Evolutionary conservation across 805 yeast species (phyloP).

Genomic region (Kodamaea nitidulidarum): DNA sequence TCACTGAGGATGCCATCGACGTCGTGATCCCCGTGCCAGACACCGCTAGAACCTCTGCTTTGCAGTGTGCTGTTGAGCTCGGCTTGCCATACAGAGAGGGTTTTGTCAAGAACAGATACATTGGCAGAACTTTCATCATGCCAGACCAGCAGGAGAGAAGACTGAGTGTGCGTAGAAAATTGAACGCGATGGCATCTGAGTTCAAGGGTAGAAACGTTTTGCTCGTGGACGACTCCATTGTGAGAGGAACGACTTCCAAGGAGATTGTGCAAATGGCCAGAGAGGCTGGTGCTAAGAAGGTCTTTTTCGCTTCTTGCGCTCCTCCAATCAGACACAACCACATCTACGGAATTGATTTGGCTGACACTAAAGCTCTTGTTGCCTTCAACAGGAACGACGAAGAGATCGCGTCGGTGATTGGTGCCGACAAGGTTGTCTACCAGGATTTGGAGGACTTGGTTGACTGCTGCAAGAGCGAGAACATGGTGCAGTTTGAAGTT

Average conservation of each 20-base stretch:
- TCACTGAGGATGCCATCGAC: conserved; percentile 59
- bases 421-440: conserved; percentile 88
- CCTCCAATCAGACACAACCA: conserved; percentile 97
- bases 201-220: conserved; percentile 80
- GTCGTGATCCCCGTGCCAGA: conserved; percentile 98
- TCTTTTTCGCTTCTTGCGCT: conserved; percentile 95
- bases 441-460: conserved; percentile 81
- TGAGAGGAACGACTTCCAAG: conserved; percentile 94
- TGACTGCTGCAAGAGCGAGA: conserved; percentile 62
- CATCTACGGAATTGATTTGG: conserved; percentile 95
- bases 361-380: conserved; percentile 89
- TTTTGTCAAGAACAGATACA: conserved; percentile 92
- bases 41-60: conserved; percentile 93
- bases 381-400: conserved; percentile 76
- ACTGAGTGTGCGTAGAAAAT: conserved; percentile 87
- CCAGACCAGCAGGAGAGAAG: conserved; percentile 94
- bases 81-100: conserved; percentile 91
- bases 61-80: conserved; percentile 82
- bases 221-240: conserved; percentile 94
- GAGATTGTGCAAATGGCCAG: conserved; percentile 98
- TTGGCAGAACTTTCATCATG: conserved; percentile 98
- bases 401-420: conserved; percentile 71
- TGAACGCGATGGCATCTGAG: conserved; percentile 94
- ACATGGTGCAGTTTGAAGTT: conserved; percentile 71
- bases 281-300: conserved; percentile 95